phyloP scores from a whole-genome alignment of 495 filamentous ascomycete species.

The Tuber calosporum region DNA sequence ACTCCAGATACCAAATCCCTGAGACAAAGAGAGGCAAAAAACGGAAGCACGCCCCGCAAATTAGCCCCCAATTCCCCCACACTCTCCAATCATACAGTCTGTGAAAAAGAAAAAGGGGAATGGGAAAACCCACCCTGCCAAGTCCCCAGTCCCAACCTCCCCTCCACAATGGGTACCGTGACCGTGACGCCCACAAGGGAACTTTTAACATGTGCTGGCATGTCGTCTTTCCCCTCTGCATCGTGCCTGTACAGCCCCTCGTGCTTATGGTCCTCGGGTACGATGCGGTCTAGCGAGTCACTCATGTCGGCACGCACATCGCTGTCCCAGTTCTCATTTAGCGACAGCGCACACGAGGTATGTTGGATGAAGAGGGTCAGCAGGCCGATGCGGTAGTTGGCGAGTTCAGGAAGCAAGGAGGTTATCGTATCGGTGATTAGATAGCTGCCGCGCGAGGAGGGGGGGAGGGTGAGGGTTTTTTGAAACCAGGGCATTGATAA shows the following conservation, averaged over 20 bases:
- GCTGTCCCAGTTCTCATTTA: slow-evolving; percentile 82
- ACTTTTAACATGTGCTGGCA: slow-evolving; percentile 92
- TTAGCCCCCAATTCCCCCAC: slow-evolving; percentile 8
- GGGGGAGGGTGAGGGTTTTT: slow-evolving; percentile 65
- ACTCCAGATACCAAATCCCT: slow-evolving; percentile 94
- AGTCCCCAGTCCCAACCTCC: slow-evolving; percentile 62
- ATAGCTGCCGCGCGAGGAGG: slow-evolving; percentile 72
- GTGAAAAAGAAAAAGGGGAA: background rate
- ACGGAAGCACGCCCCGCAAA: background rate
- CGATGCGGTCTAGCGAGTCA: slow-evolving; percentile 84
- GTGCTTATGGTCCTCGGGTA: slow-evolving; percentile 58
- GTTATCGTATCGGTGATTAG: slow-evolving; percentile 73
- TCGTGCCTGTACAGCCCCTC: slow-evolving; percentile 79
- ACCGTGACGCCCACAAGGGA: slow-evolving; percentile 81
- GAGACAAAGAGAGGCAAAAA: slow-evolving; percentile 24
- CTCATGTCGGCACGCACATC: slow-evolving; percentile 82
- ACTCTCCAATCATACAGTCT: background rate
- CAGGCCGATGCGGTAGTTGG: slow-evolving; percentile 72
- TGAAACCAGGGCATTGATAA: slow-evolving; percentile 63
- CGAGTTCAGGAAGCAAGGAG: slow-evolving; percentile 64
- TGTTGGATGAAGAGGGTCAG: slow-evolving; percentile 52
- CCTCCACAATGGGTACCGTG: slow-evolving; percentile 80
- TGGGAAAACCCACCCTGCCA: slow-evolving; percentile 47
- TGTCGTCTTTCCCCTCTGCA: slow-evolving; percentile 85
- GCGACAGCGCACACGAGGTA: slow-evolving; percentile 38